Base-by-base conservation (phyloP, 1,284 basidiomycete species). In the Irpex sp. region DNA sequence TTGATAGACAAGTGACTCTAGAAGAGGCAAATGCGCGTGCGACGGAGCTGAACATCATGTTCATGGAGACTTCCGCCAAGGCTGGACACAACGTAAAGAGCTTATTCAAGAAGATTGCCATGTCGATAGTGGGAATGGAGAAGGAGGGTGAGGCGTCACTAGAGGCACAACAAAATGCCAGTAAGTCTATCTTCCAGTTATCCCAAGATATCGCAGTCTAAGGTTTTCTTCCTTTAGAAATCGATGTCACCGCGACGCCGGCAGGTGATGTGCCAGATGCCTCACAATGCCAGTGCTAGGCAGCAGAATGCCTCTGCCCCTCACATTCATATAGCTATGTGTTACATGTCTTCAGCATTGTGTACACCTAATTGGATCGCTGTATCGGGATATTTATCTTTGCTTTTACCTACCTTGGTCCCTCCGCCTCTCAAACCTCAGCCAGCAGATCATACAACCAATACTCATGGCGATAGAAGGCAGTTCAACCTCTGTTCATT, bases 41-140 rank as follows among this genome's bases (percentile, higher is more conserved):
- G n/a, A 91, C 94, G 61, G 92, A 97, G 74, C 82, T 97, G 67
- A 92, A 91, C 72, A 93, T 99, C 71, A 95, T 99, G 92, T 98
- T 97, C 74, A 98, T 99, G 89, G 97, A 99, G 80, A 99, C 97
- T 3, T 97, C 95, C 38, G 97, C 97, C 40, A 99, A 99, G 76
- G 97, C 97, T 2, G 97, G 97, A 2, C 97, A 99, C 77, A 99
- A 99, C 70, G 97, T 99, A 68, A 99, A 99, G 82, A 93, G 93
- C 67, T 79, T 99, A 66, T 99, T 99, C 85, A 94, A 98, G 82
- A 99, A 98, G 85, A 99, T 99, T 70, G 97, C 97, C 0, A 91
- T 98, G 88, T 96, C 96, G 2, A 78, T 99, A 62, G 97, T 97
- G 5, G 97, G 97, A 8, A 96, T 96, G 86, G 94, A 97, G 73